Percentiles rank a stretch among this genome's conserved stretches.
Conservation (phyloP, 257 asterid genomes). For the Craterostigma plantagineum region DNA sequence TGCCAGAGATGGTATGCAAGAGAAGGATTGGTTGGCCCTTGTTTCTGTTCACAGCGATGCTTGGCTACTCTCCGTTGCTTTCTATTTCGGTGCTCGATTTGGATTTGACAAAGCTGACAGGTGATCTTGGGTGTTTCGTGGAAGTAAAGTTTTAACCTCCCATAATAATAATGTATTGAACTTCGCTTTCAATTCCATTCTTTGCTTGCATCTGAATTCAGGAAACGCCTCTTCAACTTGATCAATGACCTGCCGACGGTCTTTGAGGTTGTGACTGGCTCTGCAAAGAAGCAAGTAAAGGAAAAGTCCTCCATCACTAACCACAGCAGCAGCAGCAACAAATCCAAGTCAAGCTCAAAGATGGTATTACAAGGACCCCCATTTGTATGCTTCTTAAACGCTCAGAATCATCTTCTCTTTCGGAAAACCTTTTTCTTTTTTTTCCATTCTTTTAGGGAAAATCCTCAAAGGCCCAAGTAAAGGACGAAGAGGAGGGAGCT, state of each 20-base stretch:
- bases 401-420: too few species aligned
- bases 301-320: conserved; percentile 27
- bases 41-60: conserved; percentile 82
- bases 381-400: not conserved
- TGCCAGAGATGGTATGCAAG: conserved; percentile 77
- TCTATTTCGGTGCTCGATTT: conserved; percentile 35
- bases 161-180: too few species aligned
- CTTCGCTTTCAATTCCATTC: not conserved
- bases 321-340: conserved; percentile 25
- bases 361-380: conserved; percentile 15
- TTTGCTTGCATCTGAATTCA: conserved; percentile 12
- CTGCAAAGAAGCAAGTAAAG: conserved; percentile 31
- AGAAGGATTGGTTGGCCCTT: conserved; percentile 67
- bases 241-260: conserved; percentile 47
- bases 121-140: conserved; percentile 11
- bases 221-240: conserved; percentile 41
- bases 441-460: conserved; percentile 15
- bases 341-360: conserved; percentile 29
- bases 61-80: conserved; percentile 64
- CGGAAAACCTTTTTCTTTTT: not conserved
- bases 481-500: conserved; percentile 22
- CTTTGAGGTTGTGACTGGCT: conserved; percentile 43
- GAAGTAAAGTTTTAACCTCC: not conserved
- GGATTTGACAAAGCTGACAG: conserved; percentile 35
- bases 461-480: conserved; percentile 15